Conservation (phyloP, 2,329 filamentous ascomycete genomes). For the Aspergillus proliferans region DNA sequence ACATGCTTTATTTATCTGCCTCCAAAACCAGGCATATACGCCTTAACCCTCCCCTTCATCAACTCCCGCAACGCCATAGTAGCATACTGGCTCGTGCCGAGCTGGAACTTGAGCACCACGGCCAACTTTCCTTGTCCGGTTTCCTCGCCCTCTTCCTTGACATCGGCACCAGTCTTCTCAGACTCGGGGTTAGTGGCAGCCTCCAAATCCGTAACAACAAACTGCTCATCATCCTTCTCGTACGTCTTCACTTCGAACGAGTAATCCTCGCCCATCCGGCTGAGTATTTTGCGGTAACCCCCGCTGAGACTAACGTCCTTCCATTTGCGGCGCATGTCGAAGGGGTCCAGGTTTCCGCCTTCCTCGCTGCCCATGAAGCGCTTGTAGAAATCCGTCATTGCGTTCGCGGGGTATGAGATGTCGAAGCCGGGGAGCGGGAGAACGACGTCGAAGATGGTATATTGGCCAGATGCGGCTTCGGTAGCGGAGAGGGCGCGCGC, state of each 20-base stretch:
- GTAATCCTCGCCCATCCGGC: conserved; percentile 58
- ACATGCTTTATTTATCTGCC: conserved; percentile 29
- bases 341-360: conserved; percentile 73
- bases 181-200: conserved; percentile 45
- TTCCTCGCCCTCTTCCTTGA: neutral
- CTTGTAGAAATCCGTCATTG: conserved; percentile 74
- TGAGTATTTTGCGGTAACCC: conserved; percentile 78
- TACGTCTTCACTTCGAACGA: conserved; percentile 67
- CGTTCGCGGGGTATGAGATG: conserved; percentile 77
- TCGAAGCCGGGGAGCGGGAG: conserved; percentile 90
- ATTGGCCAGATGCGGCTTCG: conserved; percentile 72
- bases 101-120: conserved; percentile 65
- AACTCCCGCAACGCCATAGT: conserved; percentile 77
- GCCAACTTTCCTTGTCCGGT: conserved; percentile 50
- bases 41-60: conserved; percentile 61
- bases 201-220: conserved; percentile 83
- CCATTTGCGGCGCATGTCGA: conserved; percentile 78
- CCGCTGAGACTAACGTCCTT: conserved; percentile 85
- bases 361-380: conserved; percentile 75
- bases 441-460: conserved; percentile 79
- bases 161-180: conserved; percentile 4
- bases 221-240: conserved; percentile 61
- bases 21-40: conserved; percentile 58
- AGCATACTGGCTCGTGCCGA: conserved; percentile 75
- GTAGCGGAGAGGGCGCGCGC: conserved; percentile 68